Percentiles rank a stretch among this genome's conserved stretches.
Evolutionary conservation across 306 rosid genomes (phyloP).

Genomic region (Pyrus communis): DNA sequence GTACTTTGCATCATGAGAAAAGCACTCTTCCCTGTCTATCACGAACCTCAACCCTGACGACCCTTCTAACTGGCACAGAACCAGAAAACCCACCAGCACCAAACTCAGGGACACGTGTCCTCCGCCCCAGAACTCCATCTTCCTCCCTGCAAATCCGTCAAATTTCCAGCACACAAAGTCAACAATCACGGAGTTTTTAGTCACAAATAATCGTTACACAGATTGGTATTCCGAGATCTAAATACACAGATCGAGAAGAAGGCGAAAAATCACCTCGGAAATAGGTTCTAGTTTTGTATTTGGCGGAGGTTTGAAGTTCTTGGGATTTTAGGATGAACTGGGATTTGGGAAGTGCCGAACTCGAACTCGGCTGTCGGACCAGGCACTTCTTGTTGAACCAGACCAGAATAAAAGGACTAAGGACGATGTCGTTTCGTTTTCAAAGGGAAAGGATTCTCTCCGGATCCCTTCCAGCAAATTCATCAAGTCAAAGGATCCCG

Average conservation of each 20-base stretch:
- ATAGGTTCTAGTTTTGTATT: neutral
- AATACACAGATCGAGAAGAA: neutral
- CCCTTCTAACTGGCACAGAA: constrained; percentile 25
- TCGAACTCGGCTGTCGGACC: constrained; percentile 7
- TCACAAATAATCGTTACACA: neutral
- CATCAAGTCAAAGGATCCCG: no score
- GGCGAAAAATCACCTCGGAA: neutral
- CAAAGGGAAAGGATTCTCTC: no score
- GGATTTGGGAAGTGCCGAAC: neutral
- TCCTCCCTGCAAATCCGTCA: neutral
- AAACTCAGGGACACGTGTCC: constrained; percentile 15
- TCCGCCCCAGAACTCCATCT: constrained; percentile 14
- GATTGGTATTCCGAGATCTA: neutral
- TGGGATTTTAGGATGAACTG: neutral
- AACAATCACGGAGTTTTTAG: neutral
- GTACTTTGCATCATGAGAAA: constrained; percentile 68
- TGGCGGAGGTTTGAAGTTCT: neutral
- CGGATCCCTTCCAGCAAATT: no score
- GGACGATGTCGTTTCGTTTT: neutral
- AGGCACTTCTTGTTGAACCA: constrained; percentile 3
- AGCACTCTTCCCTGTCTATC: constrained; percentile 77
- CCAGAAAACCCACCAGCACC: constrained; percentile 27
- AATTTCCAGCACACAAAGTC: neutral
- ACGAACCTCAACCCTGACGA: constrained; percentile 70
- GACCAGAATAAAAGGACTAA: neutral